A percentile compares a stretch with the other conserved stretches of the same genome.
phyloP scores from a whole-genome alignment of 192 early-diverging fungal species.

The Backusella westeae region DNA sequence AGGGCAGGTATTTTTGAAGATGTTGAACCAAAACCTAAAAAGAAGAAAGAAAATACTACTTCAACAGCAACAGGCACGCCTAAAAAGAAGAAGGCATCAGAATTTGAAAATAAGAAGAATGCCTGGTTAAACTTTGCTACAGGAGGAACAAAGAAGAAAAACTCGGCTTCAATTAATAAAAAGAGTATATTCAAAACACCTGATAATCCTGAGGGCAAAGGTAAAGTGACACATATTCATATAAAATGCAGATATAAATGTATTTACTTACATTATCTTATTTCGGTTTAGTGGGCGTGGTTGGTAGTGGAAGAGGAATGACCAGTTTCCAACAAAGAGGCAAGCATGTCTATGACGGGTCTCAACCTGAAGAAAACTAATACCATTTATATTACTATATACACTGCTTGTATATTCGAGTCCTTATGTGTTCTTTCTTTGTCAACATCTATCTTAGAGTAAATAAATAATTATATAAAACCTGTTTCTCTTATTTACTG shows the following conservation, averaged over 20 bases:
- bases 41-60: conserved; percentile 7
- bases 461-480: not conserved
- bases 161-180: conserved; percentile 51
- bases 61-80: conserved; percentile 7
- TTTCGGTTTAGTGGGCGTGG: conserved; percentile 62
- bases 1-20: conserved; percentile 36
- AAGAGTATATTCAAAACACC: conserved; percentile 81
- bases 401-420: not conserved
- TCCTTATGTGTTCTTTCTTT: not conserved
- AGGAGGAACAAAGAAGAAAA: conserved; percentile 46
- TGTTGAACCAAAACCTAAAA: conserved; percentile 5
- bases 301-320: conserved; percentile 78
- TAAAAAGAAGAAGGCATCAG: conserved; percentile 49
- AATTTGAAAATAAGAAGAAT: conserved; percentile 69
- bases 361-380: not conserved
- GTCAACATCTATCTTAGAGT: not conserved
- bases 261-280: not conserved
- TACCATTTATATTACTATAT: not conserved
- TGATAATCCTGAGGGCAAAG: conserved; percentile 73
- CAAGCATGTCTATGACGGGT: conserved; percentile 59
- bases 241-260: not conserved
- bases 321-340: conserved; percentile 72
- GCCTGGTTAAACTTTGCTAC: conserved; percentile 75
- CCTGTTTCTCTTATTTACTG: not conserved
- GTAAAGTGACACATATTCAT: conserved; percentile 36